phyloP scores from a whole-genome alignment of 306 rosid species.

The Cucurbita pepo region DNA sequence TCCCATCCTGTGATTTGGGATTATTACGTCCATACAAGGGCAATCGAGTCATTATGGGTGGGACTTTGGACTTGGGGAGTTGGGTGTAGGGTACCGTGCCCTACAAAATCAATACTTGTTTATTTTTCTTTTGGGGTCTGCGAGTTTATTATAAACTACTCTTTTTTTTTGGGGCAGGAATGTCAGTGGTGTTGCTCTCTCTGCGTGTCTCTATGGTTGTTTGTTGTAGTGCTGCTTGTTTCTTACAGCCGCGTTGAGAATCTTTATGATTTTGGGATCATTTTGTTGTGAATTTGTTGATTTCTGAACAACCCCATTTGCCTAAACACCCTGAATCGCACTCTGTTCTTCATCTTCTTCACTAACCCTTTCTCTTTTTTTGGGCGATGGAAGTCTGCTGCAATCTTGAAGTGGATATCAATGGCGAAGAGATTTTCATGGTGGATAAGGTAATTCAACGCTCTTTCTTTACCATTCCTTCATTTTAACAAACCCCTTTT shows the following conservation, averaged over 20 bases:
- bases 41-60: no score
- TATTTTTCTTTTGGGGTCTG: not conserved
- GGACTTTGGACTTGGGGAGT: not conserved
- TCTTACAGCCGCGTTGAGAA: constrained; percentile 22
- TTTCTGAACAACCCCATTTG: no score
- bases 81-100: not conserved
- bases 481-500: not conserved
- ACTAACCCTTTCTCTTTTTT: not conserved
- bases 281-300: constrained; percentile 30
- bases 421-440: constrained; percentile 78
- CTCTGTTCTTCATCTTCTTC: constrained; percentile 10
- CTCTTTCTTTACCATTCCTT: not conserved
- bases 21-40: no score
- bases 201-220: no score
- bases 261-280: constrained; percentile 27
- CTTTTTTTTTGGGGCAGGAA: constrained; percentile 2
- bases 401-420: constrained; percentile 85
- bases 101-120: constrained; percentile 1
- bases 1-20: no score
- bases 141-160: not conserved
- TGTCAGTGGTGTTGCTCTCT: not conserved
- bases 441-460: constrained; percentile 53
- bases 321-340: not conserved
- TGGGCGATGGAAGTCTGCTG: constrained; percentile 44
- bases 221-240: constrained; percentile 14